Evolutionary conservation across 2,329 filamentous ascomycete genomes (phyloP).

Genomic region (Beauveria sp.): DNA sequence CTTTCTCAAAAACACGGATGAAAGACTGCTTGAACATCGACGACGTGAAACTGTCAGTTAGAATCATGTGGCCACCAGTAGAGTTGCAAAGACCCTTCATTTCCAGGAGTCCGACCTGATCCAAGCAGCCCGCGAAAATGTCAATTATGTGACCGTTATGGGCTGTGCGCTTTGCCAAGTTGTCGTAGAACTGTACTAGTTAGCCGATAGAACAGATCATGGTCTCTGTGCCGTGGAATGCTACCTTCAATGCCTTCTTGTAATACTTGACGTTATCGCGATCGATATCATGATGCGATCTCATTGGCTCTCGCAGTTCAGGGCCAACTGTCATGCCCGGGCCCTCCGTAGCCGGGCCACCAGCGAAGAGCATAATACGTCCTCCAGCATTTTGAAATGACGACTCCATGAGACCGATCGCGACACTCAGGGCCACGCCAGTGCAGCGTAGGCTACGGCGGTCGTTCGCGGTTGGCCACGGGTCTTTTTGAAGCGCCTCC

Average conservation of each 20-base stretch:
- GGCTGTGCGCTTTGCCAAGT: constrained; percentile 83
- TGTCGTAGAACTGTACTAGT: constrained; percentile 74
- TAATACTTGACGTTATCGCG: constrained; percentile 99
- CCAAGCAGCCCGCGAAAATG: constrained; percentile 93
- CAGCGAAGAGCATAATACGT: constrained; percentile 94
- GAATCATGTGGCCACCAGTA: constrained; percentile 94
- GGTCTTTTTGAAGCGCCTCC: constrained; percentile 91
- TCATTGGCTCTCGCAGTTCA: constrained; percentile 90
- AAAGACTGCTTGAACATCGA: constrained; percentile 99
- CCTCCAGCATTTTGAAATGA: constrained; percentile 94
- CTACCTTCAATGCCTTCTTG: constrained; percentile 93
- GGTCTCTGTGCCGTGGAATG: not conserved
- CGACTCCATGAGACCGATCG: constrained; percentile 83
- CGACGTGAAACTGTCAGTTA: constrained; percentile 96
- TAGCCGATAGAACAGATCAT: constrained; percentile 14
- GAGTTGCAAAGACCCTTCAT: constrained; percentile 98
- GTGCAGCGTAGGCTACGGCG: constrained; percentile 86
- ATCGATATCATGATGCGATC: constrained; percentile 98
- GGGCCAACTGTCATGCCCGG: constrained; percentile 95
- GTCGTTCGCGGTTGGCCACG: constrained; percentile 94
- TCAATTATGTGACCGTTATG: constrained; percentile 98
- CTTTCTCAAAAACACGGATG: constrained; percentile 93
- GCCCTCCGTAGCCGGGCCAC: constrained; percentile 89
- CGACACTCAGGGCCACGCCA: constrained; percentile 92
- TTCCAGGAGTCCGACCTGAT: constrained; percentile 93